Base-by-base conservation (phyloP, 2,329 filamentous ascomycete genomes). In the Beauveria rudraprayagi region DNA sequence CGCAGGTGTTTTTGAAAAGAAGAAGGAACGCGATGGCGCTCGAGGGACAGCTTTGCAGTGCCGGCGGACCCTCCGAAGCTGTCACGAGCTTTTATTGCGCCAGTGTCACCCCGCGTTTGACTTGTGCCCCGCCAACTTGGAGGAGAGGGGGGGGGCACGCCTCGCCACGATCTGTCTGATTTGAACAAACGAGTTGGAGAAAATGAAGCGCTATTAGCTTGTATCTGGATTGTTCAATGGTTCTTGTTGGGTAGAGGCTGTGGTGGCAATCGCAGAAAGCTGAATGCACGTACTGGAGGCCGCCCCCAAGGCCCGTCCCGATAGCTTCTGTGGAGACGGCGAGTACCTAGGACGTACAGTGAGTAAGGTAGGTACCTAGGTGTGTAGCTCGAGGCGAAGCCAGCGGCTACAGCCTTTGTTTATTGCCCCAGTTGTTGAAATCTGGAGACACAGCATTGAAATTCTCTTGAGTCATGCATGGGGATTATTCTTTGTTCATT, bases 91-190 rank as follows among this genome's bases (percentile, higher is more conserved):
- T 9, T 43, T 40, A 40, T 37, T 37, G 41, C 24, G 34, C 30
- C 19, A 14, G 48, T 44, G 22, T 24, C 56, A 60, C 56, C 56
- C 56, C 56, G 56, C 56, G 56, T 46, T 46, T 26, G n/a, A 17
- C 22, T 14, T 60, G 47, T 37, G 56, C 48, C 56, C 47, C 56
- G 48, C 56, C 56, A 57, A 57, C 11, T 46, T 48, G 41, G 41
- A 47, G 43, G 26, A 28, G 41, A 47, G 43, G 26, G 54, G 26
- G n/a, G 16, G 22, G 14, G 24, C 28, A 7, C 28, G n/a, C 19
- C 8, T 6, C 30, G 4, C 37, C 47, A n/a, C 47, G 34, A 5
- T 14, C 17, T 52, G 24, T 43, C 41, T 8, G 41, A 6, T 43
- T 43, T 43, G 17, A 43, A 2, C 7, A 43, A 19, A 43, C 17